Conservation (phyloP, 2,329 filamentous ascomycete species). For the Fusarium sp. region DNA sequence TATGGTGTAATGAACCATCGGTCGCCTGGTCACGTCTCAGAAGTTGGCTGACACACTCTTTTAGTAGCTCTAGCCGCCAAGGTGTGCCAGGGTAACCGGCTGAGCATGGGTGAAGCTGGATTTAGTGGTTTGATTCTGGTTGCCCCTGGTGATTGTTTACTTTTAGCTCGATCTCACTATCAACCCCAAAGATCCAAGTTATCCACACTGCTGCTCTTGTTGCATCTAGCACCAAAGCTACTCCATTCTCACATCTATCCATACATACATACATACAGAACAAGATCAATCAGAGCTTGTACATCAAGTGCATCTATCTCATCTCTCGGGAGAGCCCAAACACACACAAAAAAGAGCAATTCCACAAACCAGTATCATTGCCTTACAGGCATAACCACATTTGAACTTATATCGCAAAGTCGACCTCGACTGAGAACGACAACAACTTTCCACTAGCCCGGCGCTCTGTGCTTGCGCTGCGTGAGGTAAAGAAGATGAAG, state of each 20-base stretch:
- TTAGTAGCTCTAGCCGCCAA: slow-evolving; percentile 16
- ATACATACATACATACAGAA: slow-evolving; percentile 1
- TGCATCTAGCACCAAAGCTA: slow-evolving; percentile 32
- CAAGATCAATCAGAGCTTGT: slow-evolving; percentile 20
- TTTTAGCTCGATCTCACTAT: slow-evolving; percentile 16
- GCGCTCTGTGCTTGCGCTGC: slow-evolving; percentile 84
- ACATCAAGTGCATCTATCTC: slow-evolving; percentile 16
- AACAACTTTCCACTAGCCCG: slow-evolving; percentile 64
- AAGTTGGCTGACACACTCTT: slow-evolving; percentile 11
- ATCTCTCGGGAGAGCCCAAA: slow-evolving; percentile 20
- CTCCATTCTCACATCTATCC: slow-evolving; percentile 15
- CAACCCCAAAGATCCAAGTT: slow-evolving; percentile 29
- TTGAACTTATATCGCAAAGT: slow-evolving; percentile 44
- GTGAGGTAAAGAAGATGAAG: slow-evolving; percentile 67
- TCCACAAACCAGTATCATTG: slow-evolving; percentile 27
- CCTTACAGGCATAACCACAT: slow-evolving; percentile 45
- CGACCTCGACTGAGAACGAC: slow-evolving; percentile 59
- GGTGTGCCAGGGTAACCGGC: slow-evolving; percentile 13
- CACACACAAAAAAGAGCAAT: slow-evolving; percentile 20
- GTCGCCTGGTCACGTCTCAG: slow-evolving; percentile 33
- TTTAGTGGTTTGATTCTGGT: slow-evolving; percentile 4
- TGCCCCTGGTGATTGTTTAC: slow-evolving; percentile 28
- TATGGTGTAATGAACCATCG: slow-evolving; percentile 5
- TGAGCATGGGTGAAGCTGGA: slow-evolving; percentile 17
- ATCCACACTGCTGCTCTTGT: slow-evolving; percentile 32